Conservation (phyloP, 352 stramenopile genomes). For the Globisporangium nodosum region DNA sequence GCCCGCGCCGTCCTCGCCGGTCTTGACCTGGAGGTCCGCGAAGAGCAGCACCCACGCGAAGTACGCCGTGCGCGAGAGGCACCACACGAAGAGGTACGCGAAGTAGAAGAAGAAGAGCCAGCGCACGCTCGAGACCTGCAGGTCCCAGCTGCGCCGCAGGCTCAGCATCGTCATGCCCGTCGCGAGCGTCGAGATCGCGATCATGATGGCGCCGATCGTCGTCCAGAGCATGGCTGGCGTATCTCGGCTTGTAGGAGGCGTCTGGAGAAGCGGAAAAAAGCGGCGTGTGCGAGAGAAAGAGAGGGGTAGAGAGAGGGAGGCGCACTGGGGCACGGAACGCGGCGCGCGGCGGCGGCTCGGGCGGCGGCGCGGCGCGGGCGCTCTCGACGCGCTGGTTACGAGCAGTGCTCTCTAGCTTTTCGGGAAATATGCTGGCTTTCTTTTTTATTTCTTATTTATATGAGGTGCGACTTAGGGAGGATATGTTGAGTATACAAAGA, state of each 20-base stretch:
- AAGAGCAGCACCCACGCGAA: conserved; percentile 24
- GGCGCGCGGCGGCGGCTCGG: too few species aligned
- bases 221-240: conserved; percentile 21
- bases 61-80: conserved; percentile 11
- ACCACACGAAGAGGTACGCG: conserved; percentile 26
- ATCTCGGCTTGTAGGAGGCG: background rate
- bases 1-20: conserved; percentile 21
- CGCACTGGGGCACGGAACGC: too few species aligned
- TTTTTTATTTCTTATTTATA: background rate
- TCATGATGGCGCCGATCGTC: conserved; percentile 13
- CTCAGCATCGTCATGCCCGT: conserved; percentile 21
- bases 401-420: background rate
- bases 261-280: background rate
- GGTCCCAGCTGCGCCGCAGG: conserved; percentile 27
- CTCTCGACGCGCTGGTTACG: background rate
- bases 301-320: background rate
- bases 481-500: background rate
- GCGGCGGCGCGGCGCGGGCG: too few species aligned
- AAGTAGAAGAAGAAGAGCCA: conserved; percentile 37
- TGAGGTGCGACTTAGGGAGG: background rate
- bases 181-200: conserved; percentile 17
- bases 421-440: background rate
- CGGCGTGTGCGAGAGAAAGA: background rate
- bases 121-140: conserved; percentile 29
- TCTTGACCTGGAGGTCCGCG: conserved; percentile 22